A percentile compares a stretch with the other conserved stretches of the same genome.
These are phyloP conservation scores for Sporothrix pallida DNA, from an alignment of 2,329 filamentous ascomycete genomes.

Conservation along the genomic window DNA sequence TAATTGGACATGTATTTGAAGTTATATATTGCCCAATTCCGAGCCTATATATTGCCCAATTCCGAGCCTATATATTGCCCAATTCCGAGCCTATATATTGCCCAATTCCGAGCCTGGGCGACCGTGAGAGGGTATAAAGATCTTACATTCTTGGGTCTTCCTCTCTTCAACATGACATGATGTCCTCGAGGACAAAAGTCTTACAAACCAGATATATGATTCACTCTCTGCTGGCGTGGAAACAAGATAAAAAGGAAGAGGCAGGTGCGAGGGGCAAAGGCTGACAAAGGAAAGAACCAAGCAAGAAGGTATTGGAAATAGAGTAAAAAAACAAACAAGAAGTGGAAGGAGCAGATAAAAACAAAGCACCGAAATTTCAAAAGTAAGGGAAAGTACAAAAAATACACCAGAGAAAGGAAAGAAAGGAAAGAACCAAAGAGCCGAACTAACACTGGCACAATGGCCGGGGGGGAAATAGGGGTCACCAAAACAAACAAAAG, in stretches of 20 bases:
- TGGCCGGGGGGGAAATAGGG: not conserved
- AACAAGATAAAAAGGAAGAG: not conserved
- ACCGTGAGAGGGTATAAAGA: not conserved
- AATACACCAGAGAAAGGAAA: not conserved
- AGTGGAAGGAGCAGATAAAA: not conserved
- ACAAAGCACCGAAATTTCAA: not conserved
- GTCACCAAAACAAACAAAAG: slow-evolving; percentile 1
- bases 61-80: not conserved
- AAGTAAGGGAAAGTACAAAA: not conserved
- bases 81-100: not conserved
- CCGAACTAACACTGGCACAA: not conserved
- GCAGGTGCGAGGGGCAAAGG: not conserved
- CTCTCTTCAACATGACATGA: not conserved
- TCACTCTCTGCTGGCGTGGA: not conserved
- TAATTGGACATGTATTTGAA: not conserved
- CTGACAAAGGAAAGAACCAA: not conserved
- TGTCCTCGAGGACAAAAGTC: not conserved
- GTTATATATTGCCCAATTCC: not conserved
- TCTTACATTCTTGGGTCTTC: not conserved
- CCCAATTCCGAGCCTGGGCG: not conserved
- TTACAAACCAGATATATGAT: not conserved
- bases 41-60: not conserved
- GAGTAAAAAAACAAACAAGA: not conserved
- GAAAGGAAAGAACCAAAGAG: not conserved
- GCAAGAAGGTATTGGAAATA: not conserved